Base-by-base conservation (phyloP, 2,329 filamentous ascomycete species). In the Coniella vitis region DNA sequence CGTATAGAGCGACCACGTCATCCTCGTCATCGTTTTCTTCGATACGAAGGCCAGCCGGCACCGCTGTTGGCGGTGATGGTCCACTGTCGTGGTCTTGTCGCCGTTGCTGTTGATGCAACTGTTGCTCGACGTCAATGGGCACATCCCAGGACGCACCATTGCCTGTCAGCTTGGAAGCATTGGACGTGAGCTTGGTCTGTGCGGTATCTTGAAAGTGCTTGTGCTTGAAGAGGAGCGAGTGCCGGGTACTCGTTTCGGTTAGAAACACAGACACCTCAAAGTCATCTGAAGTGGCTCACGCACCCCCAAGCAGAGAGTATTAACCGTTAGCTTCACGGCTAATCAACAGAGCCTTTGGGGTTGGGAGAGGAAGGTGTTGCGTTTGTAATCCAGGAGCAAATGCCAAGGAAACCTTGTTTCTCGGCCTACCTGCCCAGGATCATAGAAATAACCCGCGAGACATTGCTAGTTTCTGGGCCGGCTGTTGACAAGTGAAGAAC, bases 181-280 rank as follows among this genome's bases (percentile, higher is more conserved):
- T 86, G 37, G 81, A 84, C 44, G 71, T 75, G 37, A 81, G 69
- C 57, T 69, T 73, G 1, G 68, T 68, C 48, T 74, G 71, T 0
- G 69, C 65, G 41, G 73, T 79, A 49, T 83, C 77, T 51, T 78
- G 74, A 57, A 90, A 90, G 16, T 80, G 76, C 68, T 95, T 96
- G 59, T 87, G 83, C 65, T 93, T 95, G 48, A 83, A 86, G 50
- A 97, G 76, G 34, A 98, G 72, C 31, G 89, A 87, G 70, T 97
- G 93, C 13, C 90, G 81, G 3, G 86, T 90, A 45, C 80, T 83
- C 7, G 86, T 86, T 65, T 95, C 88, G 39, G 87, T 94, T 56
- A 98, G 73, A 68, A 96, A 97, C 56, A 98, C 86, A 34, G 90
- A 87, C 13, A 96, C 89, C 63, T 97, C 90, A 62, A 96, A 98